Evolutionary conservation across 2,329 filamentous ascomycete genomes (phyloP).

Genomic region (Verticillium tricorpus): DNA sequence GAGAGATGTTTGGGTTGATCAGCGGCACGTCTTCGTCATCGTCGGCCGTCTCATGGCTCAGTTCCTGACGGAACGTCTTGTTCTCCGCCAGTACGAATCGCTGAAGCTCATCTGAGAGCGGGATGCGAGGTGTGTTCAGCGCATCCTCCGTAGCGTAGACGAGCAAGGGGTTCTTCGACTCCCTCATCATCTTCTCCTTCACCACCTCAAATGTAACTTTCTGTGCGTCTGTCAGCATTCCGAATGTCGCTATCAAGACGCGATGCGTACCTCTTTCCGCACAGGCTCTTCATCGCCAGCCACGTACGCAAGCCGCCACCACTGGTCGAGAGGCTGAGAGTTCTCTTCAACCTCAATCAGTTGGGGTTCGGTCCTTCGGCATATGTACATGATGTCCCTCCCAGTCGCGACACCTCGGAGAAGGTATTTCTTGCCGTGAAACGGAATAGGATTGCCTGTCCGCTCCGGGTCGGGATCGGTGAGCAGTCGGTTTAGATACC

Average conservation of each 20-base stretch:
- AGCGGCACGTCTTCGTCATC: constrained; percentile 6
- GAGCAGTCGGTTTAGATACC: constrained; percentile 32
- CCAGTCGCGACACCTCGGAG: constrained; percentile 48
- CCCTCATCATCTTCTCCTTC: constrained; percentile 39
- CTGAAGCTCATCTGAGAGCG: constrained; percentile 34
- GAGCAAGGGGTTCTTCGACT: constrained; percentile 42
- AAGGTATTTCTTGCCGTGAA: constrained; percentile 40
- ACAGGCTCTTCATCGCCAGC: constrained; percentile 35
- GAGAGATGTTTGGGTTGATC: constrained; percentile 3
- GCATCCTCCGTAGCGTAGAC: constrained; percentile 51
- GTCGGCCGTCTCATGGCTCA: constrained; percentile 31
- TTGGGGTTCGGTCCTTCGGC: constrained; percentile 35
- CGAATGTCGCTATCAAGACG: neutral
- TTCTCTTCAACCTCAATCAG: constrained; percentile 36
- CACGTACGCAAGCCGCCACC: constrained; percentile 49
- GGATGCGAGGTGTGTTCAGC: constrained; percentile 25
- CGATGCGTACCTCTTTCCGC: constrained; percentile 41
- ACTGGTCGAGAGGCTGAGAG: constrained; percentile 37
- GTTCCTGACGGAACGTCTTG: constrained; percentile 44
- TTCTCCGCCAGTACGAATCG: constrained; percentile 49
- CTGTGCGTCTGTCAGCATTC: constrained; percentile 25
- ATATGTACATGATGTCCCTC: constrained; percentile 45
- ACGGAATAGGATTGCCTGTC: constrained; percentile 27
- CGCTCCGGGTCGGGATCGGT: constrained; percentile 30
- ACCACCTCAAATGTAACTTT: constrained; percentile 42